Evolutionary conservation across 306 rosid species (phyloP).

Genomic region (Ormosia emarginata): DNA sequence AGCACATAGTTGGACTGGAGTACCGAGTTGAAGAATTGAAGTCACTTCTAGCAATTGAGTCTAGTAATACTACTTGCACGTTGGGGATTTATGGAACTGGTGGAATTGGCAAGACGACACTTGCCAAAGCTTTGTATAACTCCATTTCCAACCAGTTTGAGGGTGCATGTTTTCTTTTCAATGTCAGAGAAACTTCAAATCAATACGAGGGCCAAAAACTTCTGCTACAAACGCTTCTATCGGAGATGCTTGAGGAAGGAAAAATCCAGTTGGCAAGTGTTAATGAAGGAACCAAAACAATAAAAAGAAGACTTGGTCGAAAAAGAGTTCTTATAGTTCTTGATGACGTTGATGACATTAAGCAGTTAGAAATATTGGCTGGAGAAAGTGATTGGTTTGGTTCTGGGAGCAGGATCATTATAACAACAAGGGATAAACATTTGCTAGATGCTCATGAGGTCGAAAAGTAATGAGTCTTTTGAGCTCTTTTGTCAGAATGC

Average conservation of each 20-base stretch:
- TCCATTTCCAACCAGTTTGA: not conserved
- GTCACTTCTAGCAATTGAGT: not conserved
- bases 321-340: not conserved
- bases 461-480: not conserved
- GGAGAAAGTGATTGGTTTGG: not conserved
- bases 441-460: not conserved
- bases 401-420: not conserved
- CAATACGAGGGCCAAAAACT: not conserved
- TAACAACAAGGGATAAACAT: not conserved
- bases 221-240: not conserved
- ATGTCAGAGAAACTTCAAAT: not conserved
- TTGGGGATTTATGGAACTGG: not conserved
- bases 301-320: not conserved
- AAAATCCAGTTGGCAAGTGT: not conserved
- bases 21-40: not conserved
- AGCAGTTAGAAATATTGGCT: not conserved
- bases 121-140: not conserved
- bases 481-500: not conserved
- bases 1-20: not conserved
- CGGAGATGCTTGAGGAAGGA: not conserved
- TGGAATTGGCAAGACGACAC: not conserved
- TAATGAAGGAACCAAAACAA: not conserved
- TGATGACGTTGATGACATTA: not conserved
- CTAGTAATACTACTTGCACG: too few relatives aligned
- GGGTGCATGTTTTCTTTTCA: not conserved